These are phyloP conservation scores for Scutellaria baicalensis DNA, from an alignment of 257 asterid genomes.

Conservation along the genomic window DNA sequence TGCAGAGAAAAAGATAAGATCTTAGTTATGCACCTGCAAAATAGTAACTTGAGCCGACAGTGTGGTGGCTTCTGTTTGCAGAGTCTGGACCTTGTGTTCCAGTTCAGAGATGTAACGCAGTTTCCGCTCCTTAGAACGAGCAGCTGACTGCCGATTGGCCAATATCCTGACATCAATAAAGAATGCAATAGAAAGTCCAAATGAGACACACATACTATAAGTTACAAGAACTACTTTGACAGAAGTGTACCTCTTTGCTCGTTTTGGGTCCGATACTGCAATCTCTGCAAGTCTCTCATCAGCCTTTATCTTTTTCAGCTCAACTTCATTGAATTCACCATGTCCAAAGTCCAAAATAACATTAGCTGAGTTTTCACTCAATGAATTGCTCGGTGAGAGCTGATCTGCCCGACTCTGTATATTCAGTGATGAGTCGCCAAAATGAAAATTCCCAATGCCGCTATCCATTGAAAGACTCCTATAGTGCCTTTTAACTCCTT, in stretches of 20 bases:
- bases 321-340: slow-evolving; percentile 68
- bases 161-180: slow-evolving; percentile 51
- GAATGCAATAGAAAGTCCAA: neutral
- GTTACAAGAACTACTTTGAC: neutral
- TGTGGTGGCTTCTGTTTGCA: slow-evolving; percentile 72
- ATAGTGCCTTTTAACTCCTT: slow-evolving; percentile 54
- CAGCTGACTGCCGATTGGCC: slow-evolving; percentile 94
- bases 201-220: neutral
- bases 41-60: slow-evolving; percentile 63
- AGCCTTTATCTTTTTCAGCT: slow-evolving; percentile 71
- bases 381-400: slow-evolving; percentile 57
- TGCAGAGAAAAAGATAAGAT: neutral
- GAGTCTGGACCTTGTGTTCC: slow-evolving; percentile 84
- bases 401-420: slow-evolving; percentile 32
- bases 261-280: slow-evolving; percentile 75
- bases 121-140: slow-evolving; percentile 94
- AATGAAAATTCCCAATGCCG: slow-evolving; percentile 48
- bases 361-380: slow-evolving; percentile 32
- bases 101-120: slow-evolving; percentile 84
- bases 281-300: slow-evolving; percentile 86
- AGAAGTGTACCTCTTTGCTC: slow-evolving; percentile 66
- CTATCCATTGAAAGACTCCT: slow-evolving; percentile 94
- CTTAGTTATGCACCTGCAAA: slow-evolving; percentile 48
- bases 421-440: slow-evolving; percentile 46
- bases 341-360: slow-evolving; percentile 52